Evolutionary conservation across 2,329 filamentous ascomycete species (phyloP).

Genomic region (Penicillium freii): DNA sequence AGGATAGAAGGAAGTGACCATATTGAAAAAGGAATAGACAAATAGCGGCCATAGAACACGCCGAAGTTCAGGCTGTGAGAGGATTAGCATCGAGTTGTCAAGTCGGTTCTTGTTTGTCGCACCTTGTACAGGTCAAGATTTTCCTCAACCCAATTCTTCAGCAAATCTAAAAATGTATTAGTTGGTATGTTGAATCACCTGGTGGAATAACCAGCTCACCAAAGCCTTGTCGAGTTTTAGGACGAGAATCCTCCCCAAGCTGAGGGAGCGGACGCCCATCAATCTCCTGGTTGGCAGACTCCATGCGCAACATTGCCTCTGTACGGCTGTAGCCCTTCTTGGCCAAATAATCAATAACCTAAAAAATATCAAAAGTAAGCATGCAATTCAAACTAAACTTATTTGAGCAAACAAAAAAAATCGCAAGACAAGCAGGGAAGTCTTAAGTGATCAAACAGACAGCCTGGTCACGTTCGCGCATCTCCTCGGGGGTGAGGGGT

Average conservation of each 20-base stretch:
- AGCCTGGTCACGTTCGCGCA: neutral
- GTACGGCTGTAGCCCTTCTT: slow-evolving; percentile 94
- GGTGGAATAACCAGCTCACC: slow-evolving; percentile 35
- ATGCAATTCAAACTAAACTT: neutral
- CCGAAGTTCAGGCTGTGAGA: slow-evolving; percentile 70
- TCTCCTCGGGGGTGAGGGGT: neutral
- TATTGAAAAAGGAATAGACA: slow-evolving; percentile 84
- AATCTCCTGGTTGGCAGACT: slow-evolving; percentile 78
- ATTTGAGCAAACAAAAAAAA: neutral
- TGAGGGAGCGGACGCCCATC: slow-evolving; percentile 72
- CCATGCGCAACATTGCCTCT: slow-evolving; percentile 86
- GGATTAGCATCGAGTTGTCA: slow-evolving; percentile 10
- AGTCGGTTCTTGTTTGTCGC: slow-evolving; percentile 19
- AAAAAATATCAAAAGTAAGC: slow-evolving; percentile 11
- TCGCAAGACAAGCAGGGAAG: neutral
- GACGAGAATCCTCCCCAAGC: slow-evolving; percentile 68
- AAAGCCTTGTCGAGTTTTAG: slow-evolving; percentile 75
- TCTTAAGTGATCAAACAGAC: neutral
- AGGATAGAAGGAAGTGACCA: slow-evolving; percentile 69
- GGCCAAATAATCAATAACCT: slow-evolving; percentile 90
- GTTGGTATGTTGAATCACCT: neutral
- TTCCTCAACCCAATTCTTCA: slow-evolving; percentile 83
- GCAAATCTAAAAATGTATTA: slow-evolving; percentile 50
- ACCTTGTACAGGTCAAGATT: slow-evolving; percentile 93
- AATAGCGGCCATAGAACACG: slow-evolving; percentile 92